These are phyloP conservation scores for Pelargonium cotyledonis DNA, from an alignment of 441 rosid genomes.

Conservation along the genomic window DNA sequence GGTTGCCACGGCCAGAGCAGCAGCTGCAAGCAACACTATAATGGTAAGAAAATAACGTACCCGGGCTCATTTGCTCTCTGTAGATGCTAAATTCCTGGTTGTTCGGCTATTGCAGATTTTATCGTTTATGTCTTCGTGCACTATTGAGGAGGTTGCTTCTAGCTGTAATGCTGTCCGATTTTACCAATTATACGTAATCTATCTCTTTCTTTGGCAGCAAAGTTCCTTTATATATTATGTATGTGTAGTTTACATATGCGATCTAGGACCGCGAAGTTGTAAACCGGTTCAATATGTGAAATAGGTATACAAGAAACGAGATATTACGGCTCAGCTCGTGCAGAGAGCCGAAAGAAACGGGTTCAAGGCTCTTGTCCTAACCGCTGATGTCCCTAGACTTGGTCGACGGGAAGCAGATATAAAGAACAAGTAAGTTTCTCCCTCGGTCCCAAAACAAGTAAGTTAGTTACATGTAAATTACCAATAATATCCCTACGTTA, in stretches of 20 bases:
- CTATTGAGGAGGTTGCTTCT: slow-evolving; percentile 93
- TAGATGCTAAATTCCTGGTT: background rate
- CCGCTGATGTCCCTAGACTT: slow-evolving; percentile 90
- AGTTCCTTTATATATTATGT: background rate
- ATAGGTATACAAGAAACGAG: slow-evolving; percentile 79
- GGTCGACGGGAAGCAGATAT: slow-evolving; percentile 69
- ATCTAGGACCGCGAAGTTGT: background rate
- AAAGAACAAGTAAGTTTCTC: slow-evolving; percentile 3
- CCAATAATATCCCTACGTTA: no score
- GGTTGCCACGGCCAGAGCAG: slow-evolving; percentile 86
- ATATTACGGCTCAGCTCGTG: slow-evolving; percentile 75
- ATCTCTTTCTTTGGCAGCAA: background rate
- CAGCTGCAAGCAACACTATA: slow-evolving; percentile 76
- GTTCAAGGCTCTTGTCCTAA: slow-evolving; percentile 90
- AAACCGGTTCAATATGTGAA: background rate
- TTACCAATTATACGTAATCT: slow-evolving; percentile 79
- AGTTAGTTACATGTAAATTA: no score
- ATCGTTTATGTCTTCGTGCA: slow-evolving; percentile 85
- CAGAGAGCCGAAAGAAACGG: slow-evolving; percentile 92
- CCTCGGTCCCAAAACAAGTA: no score
- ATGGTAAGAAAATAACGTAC: slow-evolving; percentile 44
- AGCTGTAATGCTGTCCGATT: slow-evolving; percentile 88
- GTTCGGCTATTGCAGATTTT: slow-evolving; percentile 42
- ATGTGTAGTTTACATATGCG: no score
- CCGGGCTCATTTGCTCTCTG: background rate